Percentiles rank a stretch among this genome's conserved stretches.
Conservation (phyloP, 148 eudicot species). For the Diospyros kaki region DNA sequence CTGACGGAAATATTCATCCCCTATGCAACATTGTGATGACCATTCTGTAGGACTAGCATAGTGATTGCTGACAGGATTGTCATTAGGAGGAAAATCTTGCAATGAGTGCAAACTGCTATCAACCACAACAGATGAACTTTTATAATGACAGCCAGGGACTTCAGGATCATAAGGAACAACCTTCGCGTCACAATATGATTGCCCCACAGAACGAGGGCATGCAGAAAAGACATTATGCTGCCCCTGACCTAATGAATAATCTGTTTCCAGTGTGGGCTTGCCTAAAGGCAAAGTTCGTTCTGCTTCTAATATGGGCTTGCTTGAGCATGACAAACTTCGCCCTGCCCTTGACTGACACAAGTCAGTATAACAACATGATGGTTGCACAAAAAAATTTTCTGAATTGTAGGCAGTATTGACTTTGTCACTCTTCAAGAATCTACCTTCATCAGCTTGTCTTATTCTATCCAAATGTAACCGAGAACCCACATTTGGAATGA, state of each 20-base stretch:
- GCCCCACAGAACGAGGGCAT: constrained; percentile 9
- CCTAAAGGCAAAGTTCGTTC: neutral
- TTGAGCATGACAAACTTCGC: constrained; percentile 4
- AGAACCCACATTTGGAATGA: neutral
- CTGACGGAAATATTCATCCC: constrained; percentile 8
- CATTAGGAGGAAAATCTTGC: constrained; percentile 12
- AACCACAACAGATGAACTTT: neutral
- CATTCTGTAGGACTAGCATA: neutral
- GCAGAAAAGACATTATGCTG: constrained; percentile 1
- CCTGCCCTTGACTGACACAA: constrained; percentile 9
- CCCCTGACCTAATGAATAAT: constrained; percentile 11
- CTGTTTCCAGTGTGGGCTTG: constrained; percentile 7
- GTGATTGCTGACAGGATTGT: neutral
- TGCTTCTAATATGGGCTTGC: neutral
- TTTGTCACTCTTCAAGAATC: neutral
- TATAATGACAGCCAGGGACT: neutral
- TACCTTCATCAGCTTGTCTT: constrained; percentile 5
- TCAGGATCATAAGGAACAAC: constrained; percentile 27
- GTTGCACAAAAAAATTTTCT: constrained; percentile 11
- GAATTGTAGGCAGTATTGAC: neutral
- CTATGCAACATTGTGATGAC: constrained; percentile 8
- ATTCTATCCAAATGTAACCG: neutral
- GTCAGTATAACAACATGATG: neutral
- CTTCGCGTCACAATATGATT: constrained; percentile 15
- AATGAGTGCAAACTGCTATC: neutral